These are phyloP conservation scores for Ustilaginoidea virens DNA, from an alignment of 2,329 filamentous ascomycete genomes.

Conservation along the genomic window DNA sequence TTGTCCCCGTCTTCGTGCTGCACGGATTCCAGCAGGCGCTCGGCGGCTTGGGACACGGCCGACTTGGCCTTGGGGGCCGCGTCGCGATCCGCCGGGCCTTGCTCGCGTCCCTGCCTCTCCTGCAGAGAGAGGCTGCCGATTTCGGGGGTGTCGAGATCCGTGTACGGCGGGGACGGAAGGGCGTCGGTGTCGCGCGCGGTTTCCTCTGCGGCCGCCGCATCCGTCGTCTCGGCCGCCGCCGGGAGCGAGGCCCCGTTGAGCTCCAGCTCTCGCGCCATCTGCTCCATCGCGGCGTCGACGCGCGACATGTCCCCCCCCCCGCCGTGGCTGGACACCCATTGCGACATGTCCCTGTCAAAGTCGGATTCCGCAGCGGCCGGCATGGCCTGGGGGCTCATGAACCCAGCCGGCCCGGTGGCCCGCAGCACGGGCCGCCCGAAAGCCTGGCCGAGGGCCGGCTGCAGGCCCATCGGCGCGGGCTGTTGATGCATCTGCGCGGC, in stretches of 20 bases:
- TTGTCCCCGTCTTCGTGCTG: constrained; percentile 29
- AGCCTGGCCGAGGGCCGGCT: constrained; percentile 15
- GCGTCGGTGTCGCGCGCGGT: not conserved
- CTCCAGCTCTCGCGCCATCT: constrained; percentile 25
- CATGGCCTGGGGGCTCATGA: constrained; percentile 9
- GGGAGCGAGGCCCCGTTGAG: constrained; percentile 12
- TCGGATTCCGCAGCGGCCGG: constrained; percentile 14
- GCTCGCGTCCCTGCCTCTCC: not conserved
- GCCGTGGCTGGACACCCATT: constrained; percentile 24
- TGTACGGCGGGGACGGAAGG: constrained; percentile 7
- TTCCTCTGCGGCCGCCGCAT: not conserved
- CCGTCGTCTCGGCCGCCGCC: not conserved
- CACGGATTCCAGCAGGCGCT: constrained; percentile 26
- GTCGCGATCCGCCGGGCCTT: constrained; percentile 4
- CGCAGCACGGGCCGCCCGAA: constrained; percentile 12
- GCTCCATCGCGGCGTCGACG: constrained; percentile 27
- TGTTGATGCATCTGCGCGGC: constrained; percentile 13
- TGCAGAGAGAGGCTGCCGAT: constrained; percentile 17
- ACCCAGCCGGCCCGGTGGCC: constrained; percentile 10
- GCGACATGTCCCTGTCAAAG: constrained; percentile 25
- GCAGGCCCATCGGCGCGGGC: constrained; percentile 11
- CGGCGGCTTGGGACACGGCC: constrained; percentile 26
- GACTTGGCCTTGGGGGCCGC: constrained; percentile 13
- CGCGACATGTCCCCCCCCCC: constrained; percentile 17
- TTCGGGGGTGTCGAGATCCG: constrained; percentile 16